A percentile compares a stretch with the other conserved stretches of the same genome.
Conservation (phyloP, 257 asterid genomes). For the Solanum raphanifolium region DNA sequence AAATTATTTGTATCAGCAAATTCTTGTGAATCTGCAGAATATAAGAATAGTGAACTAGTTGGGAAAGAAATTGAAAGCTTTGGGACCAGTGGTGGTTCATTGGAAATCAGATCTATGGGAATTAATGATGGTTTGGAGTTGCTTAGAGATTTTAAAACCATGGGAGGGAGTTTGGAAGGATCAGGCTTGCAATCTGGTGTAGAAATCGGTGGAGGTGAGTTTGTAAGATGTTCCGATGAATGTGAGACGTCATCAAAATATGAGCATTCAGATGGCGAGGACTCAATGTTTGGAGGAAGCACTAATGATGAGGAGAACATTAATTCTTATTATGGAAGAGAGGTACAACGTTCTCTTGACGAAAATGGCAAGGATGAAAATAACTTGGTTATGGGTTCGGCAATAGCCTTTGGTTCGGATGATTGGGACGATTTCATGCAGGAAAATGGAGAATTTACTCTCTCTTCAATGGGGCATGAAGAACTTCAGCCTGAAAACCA, state of each 20-base stretch:
- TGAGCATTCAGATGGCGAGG: slow-evolving; percentile 72
- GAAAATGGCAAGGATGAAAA: slow-evolving; percentile 24
- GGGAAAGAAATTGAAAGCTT: background rate
- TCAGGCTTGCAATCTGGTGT: slow-evolving; percentile 1
- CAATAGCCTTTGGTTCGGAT: slow-evolving; percentile 68
- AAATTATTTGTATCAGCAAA: background rate
- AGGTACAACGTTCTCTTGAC: slow-evolving; percentile 11
- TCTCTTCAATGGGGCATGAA: slow-evolving; percentile 19
- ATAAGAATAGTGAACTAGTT: slow-evolving; percentile 5
- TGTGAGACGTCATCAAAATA: slow-evolving; percentile 37
- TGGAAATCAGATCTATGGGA: background rate
- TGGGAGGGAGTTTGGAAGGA: slow-evolving; percentile 10
- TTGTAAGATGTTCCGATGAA: slow-evolving; percentile 32
- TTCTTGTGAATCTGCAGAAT: slow-evolving; percentile 1
- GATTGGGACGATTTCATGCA: slow-evolving; percentile 77
- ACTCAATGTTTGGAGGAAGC: slow-evolving; percentile 72
- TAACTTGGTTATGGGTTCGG: slow-evolving; percentile 48
- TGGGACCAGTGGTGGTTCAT: background rate
- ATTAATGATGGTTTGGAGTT: slow-evolving; percentile 6
- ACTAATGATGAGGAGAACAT: slow-evolving; percentile 45
- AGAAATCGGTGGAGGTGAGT: slow-evolving; percentile 19
- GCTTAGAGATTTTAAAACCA: background rate
- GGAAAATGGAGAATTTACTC: slow-evolving; percentile 30
- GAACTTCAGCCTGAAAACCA: slow-evolving; percentile 19
- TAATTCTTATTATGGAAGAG: slow-evolving; percentile 17